Evolutionary conservation across 495 filamentous ascomycete genomes (phyloP).

Genomic region (Parathielavia hyrcaniae): DNA sequence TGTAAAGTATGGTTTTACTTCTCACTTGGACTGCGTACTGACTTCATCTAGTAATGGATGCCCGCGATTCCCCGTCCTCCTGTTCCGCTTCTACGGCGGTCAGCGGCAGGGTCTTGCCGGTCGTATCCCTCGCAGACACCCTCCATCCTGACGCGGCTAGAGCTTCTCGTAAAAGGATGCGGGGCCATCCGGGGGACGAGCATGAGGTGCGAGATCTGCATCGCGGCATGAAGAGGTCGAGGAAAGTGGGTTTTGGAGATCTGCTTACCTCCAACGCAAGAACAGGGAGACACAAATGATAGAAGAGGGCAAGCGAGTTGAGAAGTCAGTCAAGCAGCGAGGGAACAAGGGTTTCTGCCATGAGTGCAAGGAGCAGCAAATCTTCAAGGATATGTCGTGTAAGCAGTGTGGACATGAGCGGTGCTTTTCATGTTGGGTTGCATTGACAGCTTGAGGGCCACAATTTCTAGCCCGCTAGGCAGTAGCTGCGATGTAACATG

Average conservation of each 20-base stretch:
- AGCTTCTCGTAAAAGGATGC: neutral
- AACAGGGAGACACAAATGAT: neutral
- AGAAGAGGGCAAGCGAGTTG: neutral
- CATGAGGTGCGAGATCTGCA: conserved; percentile 3
- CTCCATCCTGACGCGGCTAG: neutral
- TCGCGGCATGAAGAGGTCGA: conserved; percentile 3
- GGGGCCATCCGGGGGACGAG: conserved; percentile 1
- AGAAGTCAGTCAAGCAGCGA: conserved; percentile 1
- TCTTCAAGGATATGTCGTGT: neutral
- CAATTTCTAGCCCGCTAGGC: neutral
- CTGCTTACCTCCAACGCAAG: neutral
- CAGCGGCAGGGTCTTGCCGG: neutral
- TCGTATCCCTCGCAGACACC: neutral
- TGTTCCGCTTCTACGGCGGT: neutral
- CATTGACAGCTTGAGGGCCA: neutral
- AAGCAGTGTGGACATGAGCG: neutral
- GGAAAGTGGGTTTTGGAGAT: neutral
- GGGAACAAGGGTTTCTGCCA: neutral
- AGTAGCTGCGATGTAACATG: too few species aligned
- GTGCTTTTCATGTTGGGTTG: neutral
- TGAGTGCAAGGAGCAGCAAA: conserved; percentile 1
- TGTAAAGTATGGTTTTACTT: conserved; percentile 6
- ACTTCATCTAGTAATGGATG: neutral
- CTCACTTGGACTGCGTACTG: neutral
- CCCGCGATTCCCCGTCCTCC: conserved; percentile 2